Base-by-base conservation (phyloP, 2,329 filamentous ascomycete species). In the Ophiobolus disseminans region DNA sequence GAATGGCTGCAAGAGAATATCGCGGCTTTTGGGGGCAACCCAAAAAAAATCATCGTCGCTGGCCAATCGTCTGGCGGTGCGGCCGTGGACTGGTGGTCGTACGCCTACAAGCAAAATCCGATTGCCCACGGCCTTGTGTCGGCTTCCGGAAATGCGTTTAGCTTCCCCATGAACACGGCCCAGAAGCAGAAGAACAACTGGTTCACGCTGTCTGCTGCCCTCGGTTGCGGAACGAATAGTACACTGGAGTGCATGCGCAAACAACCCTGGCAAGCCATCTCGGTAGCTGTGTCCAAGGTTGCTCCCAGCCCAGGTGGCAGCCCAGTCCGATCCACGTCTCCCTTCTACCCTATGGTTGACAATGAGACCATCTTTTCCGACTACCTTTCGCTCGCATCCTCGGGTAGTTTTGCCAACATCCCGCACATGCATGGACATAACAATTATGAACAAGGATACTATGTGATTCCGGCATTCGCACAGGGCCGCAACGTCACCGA, bases 1-100 rank as follows among this genome's bases (percentile, higher is more conserved):
- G 76, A 82, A 62, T 84, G 81, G 81, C 65, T 80, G 0, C 70
- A 70, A 3, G 70, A 76, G 34, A 82, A 83, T 58, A 78, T 83
- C 19, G 73, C 60, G 7, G 64, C 67, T 1, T 84, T 84, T 53
- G 80, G 80, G 14, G 82, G 82, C 13, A 77, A 81, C 50, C 43
- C 56, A 6, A 50, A 51, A 7, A 52, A 49, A 11, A 79, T 81
- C 52, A 73, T 73, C 0, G 68, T 80, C 14, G 78, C 76, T 60
- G 80, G 80, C 10, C 75, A 80, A 62, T 79, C 77, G 23, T 78
- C 80, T 3, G 79, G 80, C 7, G 51, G 53, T 9, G 52, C 70
- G 3, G 59, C 72, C 1, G 75, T 76, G 0, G 78, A 81, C 51
- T 77, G 75, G 61, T 79, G 75, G 69, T 68, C 75, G 0, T 82